Percentiles rank a stretch among this genome's conserved stretches.
phyloP scores from a whole-genome alignment of 2,329 filamentous ascomycete species.

The Colletotrichum tofieldiae region DNA sequence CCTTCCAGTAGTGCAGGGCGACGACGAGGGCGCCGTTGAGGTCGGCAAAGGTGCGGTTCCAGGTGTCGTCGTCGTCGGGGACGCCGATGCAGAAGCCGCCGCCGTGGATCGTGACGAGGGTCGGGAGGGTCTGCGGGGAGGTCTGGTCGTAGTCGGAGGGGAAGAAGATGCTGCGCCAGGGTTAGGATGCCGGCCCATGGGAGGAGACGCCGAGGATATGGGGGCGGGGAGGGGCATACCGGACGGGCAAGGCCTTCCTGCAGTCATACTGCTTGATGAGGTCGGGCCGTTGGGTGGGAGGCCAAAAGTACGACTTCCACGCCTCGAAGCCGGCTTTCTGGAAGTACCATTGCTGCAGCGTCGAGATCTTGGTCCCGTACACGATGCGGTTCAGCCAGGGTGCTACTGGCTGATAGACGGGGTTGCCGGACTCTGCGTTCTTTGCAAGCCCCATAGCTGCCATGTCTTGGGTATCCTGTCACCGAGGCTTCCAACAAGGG shows the following conservation, averaged over 20 bases:
- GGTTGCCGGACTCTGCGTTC: not conserved
- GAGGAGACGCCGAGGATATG: not conserved
- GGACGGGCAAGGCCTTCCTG: constrained; percentile 38
- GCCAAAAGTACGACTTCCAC: constrained; percentile 37
- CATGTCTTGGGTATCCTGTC: not conserved
- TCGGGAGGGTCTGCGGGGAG: constrained; percentile 53
- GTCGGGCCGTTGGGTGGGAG: constrained; percentile 32
- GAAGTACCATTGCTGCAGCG: constrained; percentile 34
- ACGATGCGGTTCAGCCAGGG: constrained; percentile 36
- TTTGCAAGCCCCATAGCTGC: constrained; percentile 1
- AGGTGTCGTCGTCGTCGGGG: constrained; percentile 62
- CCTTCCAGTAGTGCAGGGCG: constrained; percentile 65
- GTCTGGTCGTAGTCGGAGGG: constrained; percentile 54
- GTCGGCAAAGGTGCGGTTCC: constrained; percentile 61
- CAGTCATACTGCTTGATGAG: constrained; percentile 43
- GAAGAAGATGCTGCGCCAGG: constrained; percentile 55
- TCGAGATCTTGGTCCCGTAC: constrained; percentile 38
- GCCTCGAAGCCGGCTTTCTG: constrained; percentile 36
- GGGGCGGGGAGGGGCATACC: constrained; percentile 18
- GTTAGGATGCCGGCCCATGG: not conserved
- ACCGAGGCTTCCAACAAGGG: constrained; percentile 11
- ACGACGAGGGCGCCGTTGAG: constrained; percentile 60
- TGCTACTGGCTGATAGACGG: constrained; percentile 13
- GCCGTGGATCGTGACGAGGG: constrained; percentile 67
- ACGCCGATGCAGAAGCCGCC: constrained; percentile 64